Evolutionary conservation across 2,329 filamentous ascomycete genomes (phyloP), one percentile per base, ranked within the genome.

Genomic region (Paraconiothyrium brasiliense): DNA sequence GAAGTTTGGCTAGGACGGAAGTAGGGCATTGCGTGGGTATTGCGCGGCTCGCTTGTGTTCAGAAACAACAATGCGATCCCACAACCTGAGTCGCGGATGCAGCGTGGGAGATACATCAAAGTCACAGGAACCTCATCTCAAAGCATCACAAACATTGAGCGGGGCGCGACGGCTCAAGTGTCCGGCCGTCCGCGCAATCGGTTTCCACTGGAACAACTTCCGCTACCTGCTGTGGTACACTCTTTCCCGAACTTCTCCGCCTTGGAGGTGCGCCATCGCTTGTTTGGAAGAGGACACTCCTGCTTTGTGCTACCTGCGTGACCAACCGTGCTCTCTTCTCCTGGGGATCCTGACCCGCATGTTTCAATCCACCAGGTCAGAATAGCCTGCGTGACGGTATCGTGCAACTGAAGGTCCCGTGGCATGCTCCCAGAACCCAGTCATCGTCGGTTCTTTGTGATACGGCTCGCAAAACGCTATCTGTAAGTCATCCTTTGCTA

Each of bases 401-500:
- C 63, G 73, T 78, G 71, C 63, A 73, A 76, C 76, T 63, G 32
- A 41, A 58, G 54, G 62, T 68, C 68, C 70, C 71, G 67, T 74
- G 62, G 66, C 64, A 71, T 67, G 67, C 61, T 47, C 66, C 70
- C 69, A 65, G 65, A 62, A 71, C 68, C 69, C 67, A 70, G 67
- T 71, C 65, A 66, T 71, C 64, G 72, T 71, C 72, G 74, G 73
- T 66, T 71, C 9, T 65, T 68, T 71, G 69, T 37, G 72, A 62
- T 49, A 70, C 65, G 68, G 67, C 73, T 67, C 68, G 68, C 70
- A 70, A 62, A 30, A 57, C 65, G 57, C 58, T 64, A 65, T 67
- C 71, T 78, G 76, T 76, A 77, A 73, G 73, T 79, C 77, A 79
- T 77, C 71, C 75, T 77, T 78, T 78, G 69, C 68, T 72, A 54